These are phyloP conservation scores for Candida wancherniae DNA, from an alignment of 805 yeast genomes.

Conservation along the genomic window DNA sequence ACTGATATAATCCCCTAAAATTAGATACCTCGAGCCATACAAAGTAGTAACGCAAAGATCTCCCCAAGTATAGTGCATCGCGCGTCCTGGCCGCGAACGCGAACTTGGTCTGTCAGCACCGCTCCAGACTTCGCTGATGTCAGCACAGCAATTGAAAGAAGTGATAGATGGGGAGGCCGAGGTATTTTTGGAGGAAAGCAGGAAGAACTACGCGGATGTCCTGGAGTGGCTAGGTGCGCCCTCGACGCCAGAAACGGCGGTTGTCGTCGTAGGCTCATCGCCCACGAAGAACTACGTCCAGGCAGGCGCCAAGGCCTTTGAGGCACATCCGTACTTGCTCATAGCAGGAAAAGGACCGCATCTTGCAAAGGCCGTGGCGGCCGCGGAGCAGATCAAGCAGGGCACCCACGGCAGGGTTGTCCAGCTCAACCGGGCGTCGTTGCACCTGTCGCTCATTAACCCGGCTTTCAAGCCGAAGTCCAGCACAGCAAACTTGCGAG, in stretches of 20 bases:
- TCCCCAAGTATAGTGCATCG: too few relatives aligned
- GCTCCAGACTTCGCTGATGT: too few relatives aligned
- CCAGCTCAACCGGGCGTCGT: constrained; percentile 18
- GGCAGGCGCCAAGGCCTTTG: constrained; percentile 9
- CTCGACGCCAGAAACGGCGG: constrained; percentile 10
- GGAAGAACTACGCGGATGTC: constrained; percentile 7
- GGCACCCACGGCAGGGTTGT: constrained; percentile 6
- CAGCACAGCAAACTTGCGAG: constrained; percentile 11
- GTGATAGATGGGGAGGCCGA: constrained; percentile 5
- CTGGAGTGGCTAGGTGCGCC: constrained; percentile 1
- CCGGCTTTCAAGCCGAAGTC: constrained; percentile 13
- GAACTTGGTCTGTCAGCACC: too few relatives aligned
- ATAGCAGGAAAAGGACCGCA: constrained; percentile 17
- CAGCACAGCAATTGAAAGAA: constrained; percentile 7
- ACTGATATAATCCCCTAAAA: too few relatives aligned
- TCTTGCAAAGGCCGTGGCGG: constrained; percentile 18
- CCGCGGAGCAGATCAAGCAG: constrained; percentile 20
- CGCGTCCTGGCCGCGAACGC: too few relatives aligned
- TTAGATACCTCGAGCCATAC: too few relatives aligned
- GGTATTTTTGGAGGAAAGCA: constrained; percentile 4
- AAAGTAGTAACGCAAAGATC: too few relatives aligned
- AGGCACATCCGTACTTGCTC: constrained; percentile 10
- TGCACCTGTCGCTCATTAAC: constrained; percentile 15
- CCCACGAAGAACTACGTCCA: constrained; percentile 15
- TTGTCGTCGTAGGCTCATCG: constrained; percentile 15